These are phyloP conservation scores for Cryptococcus deneoformans DNA, from an alignment of 1,284 basidiomycete genomes.

Conservation along the genomic window DNA sequence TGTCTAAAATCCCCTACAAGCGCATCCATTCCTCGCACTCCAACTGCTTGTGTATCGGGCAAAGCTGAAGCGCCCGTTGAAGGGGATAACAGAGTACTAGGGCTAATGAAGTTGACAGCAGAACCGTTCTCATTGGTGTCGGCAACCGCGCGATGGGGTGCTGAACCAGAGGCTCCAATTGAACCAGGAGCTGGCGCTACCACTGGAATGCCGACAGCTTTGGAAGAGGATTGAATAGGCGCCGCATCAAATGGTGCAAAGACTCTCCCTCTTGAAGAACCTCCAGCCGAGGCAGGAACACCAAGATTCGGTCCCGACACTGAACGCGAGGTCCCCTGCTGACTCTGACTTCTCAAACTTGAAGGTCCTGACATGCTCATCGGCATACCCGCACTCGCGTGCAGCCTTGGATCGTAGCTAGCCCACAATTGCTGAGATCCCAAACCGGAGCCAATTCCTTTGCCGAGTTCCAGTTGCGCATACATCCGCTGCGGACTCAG, in stretches of 20 bases:
- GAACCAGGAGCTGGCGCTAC: not conserved
- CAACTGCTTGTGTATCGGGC: not conserved
- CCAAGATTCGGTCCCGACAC: not conserved
- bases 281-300: not conserved
- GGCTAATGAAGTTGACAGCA: constrained; percentile 34
- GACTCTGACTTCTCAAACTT: constrained; percentile 6
- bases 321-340: not conserved
- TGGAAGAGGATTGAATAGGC: constrained; percentile 16
- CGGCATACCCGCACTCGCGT: constrained; percentile 23
- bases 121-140: constrained; percentile 2
- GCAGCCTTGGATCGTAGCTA: constrained; percentile 24
- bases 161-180: constrained; percentile 4
- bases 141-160: not conserved
- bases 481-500: constrained; percentile 45
- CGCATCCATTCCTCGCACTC: not conserved
- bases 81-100: constrained; percentile 40
- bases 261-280: too few species aligned
- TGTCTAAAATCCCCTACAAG: not conserved
- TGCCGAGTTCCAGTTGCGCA: constrained; percentile 44
- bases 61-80: not conserved
- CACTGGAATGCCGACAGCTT: not conserved
- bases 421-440: constrained; percentile 23
- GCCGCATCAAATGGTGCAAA: constrained; percentile 38
- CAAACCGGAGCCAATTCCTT: constrained; percentile 18
- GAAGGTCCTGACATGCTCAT: constrained; percentile 14